phyloP scores from a whole-genome alignment of 352 stramenopile species.

The Phytophthora aleatoria region DNA sequence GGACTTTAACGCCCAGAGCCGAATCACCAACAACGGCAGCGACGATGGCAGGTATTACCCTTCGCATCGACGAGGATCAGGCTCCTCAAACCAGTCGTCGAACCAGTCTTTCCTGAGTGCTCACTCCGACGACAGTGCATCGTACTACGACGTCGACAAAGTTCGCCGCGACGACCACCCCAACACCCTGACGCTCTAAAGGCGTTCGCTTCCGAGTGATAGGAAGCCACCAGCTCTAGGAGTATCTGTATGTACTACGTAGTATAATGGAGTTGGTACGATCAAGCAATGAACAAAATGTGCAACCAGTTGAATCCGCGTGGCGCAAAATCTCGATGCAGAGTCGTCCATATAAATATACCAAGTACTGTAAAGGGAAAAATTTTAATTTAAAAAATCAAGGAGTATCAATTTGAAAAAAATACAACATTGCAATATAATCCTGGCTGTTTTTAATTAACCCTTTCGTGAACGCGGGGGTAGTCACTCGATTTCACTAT shows the following conservation, averaged over 20 bases:
- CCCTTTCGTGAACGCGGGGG: too few species aligned
- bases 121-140: constrained; percentile 63
- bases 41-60: constrained; percentile 37
- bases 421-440: too few species aligned
- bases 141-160: constrained; percentile 54
- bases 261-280: constrained; percentile 40
- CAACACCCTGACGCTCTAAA: constrained; percentile 35
- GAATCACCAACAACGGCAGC: constrained; percentile 37
- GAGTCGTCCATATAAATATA: too few species aligned
- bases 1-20: constrained; percentile 36
- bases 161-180: constrained; percentile 17
- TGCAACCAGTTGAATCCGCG: too few species aligned
- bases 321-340: too few species aligned
- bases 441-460: too few species aligned
- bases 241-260: constrained; percentile 22
- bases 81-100: constrained; percentile 56
- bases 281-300: not conserved
- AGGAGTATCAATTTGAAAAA: too few species aligned
- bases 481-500: not conserved
- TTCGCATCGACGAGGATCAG: constrained; percentile 31
- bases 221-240: constrained; percentile 32
- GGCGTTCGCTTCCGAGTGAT: constrained; percentile 14
- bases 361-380: too few species aligned
- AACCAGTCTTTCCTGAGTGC: constrained; percentile 62
- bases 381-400: too few species aligned